A percentile compares a stretch with the other conserved stretches of the same genome.
These are phyloP conservation scores for Coelastrella sp. DNA, from an alignment of 139 green algal species.

Conservation along the genomic window DNA sequence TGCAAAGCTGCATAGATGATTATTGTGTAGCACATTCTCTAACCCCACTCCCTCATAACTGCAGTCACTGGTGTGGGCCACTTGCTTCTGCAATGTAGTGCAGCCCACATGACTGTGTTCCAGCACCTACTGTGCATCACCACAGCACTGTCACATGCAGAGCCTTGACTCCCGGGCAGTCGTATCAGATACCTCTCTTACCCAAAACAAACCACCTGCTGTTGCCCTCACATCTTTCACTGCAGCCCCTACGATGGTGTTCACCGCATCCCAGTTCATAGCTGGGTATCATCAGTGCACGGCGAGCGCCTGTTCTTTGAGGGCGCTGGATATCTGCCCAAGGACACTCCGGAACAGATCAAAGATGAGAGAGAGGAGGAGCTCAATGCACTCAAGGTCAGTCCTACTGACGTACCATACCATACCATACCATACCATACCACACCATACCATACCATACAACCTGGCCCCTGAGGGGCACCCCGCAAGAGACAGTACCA, in stretches of 20 bases:
- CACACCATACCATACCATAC: no score
- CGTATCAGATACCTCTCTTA: not conserved
- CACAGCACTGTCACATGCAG: no score
- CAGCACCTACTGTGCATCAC: not conserved
- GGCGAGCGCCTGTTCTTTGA: slow-evolving; percentile 49
- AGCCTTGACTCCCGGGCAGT: no score
- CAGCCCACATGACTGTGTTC: not conserved
- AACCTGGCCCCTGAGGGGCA: no score
- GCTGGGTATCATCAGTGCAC: slow-evolving; percentile 40
- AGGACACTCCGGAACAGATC: slow-evolving; percentile 33
- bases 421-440: no score
- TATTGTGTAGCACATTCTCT: no score
- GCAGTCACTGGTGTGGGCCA: no score
- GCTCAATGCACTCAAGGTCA: slow-evolving; percentile 37
- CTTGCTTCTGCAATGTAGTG: no score
- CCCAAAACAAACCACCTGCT: not conserved
- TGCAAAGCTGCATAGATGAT: no score
- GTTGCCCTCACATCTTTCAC: not conserved
- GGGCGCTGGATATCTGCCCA: slow-evolving; percentile 39
- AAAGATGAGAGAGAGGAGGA: slow-evolving; percentile 12
- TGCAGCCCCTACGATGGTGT: not conserved
- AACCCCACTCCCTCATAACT: no score
- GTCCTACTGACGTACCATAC: not conserved
- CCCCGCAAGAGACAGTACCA: no score
- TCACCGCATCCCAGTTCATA: slow-evolving; percentile 28